phyloP scores from a whole-genome alignment of 2,329 filamentous ascomycete species.

The Bertia moriformis region DNA sequence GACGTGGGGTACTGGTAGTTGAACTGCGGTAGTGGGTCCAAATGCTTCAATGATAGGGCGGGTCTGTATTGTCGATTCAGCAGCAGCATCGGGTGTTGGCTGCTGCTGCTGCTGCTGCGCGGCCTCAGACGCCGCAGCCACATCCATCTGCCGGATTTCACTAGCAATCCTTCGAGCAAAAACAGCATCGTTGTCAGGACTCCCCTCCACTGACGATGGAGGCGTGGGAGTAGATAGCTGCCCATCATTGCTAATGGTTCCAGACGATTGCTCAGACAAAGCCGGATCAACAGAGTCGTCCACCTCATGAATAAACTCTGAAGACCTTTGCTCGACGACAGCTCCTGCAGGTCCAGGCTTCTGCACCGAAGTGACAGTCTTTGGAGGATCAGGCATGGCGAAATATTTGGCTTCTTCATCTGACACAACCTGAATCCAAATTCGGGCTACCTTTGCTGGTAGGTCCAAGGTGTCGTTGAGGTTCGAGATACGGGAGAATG shows the following conservation, averaged over 20 bases:
- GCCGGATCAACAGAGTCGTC: too few species aligned
- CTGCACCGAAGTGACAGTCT: constrained; percentile 2
- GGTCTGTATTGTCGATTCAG: neutral
- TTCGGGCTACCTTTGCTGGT: neutral
- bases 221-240: too few species aligned
- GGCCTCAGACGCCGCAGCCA: neutral
- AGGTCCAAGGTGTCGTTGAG: constrained; percentile 12
- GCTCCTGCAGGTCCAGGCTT: too few species aligned
- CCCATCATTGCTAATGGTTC: too few species aligned
- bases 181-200: neutral
- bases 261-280: too few species aligned
- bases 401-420: constrained; percentile 16
- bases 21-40: neutral
- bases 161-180: neutral
- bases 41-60: neutral
- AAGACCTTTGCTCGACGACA: too few species aligned
- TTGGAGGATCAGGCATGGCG: constrained; percentile 16
- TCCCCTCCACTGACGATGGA: too few species aligned
- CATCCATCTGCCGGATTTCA: neutral
- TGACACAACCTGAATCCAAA: neutral
- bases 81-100: neutral
- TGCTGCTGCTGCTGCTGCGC: too few species aligned
- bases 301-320: too few species aligned
- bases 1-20: constrained; percentile 4
- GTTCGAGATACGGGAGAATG: constrained; percentile 16